Evolutionary conservation across 2,329 filamentous ascomycete genomes (phyloP), one percentile per base, ranked within the genome.

Genomic region (Exophiala lecanii-corni): DNA sequence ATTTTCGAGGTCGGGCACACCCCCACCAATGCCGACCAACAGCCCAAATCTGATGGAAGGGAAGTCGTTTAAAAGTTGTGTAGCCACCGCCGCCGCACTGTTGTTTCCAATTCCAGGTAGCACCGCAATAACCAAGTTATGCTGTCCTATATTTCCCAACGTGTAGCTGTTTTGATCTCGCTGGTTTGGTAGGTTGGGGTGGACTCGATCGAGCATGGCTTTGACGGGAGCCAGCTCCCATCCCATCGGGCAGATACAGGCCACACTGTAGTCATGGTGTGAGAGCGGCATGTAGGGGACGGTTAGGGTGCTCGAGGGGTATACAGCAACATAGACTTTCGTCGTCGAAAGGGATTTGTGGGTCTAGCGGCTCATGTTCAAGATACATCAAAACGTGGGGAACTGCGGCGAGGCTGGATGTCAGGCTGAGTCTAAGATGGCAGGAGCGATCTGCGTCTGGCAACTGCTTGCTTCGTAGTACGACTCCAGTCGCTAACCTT

Each of bases 11-110:
- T 23, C 18, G 4, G 59, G 59, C 1, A 56, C 50, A 1, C 57
- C 59, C 9, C 63, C 63, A 0, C 64, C 68, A 26, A 73, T 65
- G 13, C 69, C 69, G 1, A 73, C 67, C 59, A 73, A 62, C 1
- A 73, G 55, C 2, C 60, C 49, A 2, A 58, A 43, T 18, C 49
- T 32, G 9, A 60, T 48, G 21, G 33, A 41, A 3, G 42, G 36
- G 21, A 54, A 57, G 28, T 44, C 54, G 40, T 48, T 46, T 7
- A 45, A 28, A 18, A 50, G 34, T 9, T 53, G 35, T 5, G 33
- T 41, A 3, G 44, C 38, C n/a, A 49, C 47, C 12, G 30, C 39
- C 4, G 47, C 39, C 7, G 50, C 47, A n/a, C 30, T 3, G 18
- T 36, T 45, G 19, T 40, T 53, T 5, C 36, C 38, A 19, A 25